These are phyloP conservation scores for Quercus robur DNA, from an alignment of 306 rosid genomes.

Conservation along the genomic window DNA sequence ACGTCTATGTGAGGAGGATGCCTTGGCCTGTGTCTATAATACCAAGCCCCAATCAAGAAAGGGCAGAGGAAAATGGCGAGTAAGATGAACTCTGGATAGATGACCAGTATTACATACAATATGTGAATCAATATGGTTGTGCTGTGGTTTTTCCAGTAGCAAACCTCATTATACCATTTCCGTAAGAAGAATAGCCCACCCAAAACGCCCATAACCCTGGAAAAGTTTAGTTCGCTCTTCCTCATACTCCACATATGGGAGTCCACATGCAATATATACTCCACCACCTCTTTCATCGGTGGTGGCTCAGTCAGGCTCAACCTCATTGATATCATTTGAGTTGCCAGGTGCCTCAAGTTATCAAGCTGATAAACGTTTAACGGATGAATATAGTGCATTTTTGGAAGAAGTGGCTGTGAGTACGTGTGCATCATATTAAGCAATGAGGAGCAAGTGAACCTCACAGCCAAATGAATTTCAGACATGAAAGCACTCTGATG, in stretches of 20 bases:
- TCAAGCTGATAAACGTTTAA: background rate
- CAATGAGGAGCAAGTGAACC: slow-evolving; percentile 12
- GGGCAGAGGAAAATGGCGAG: background rate
- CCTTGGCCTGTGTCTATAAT: background rate
- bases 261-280: slow-evolving; percentile 27
- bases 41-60: background rate
- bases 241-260: slow-evolving; percentile 32
- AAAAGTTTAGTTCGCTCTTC: slow-evolving; percentile 29
- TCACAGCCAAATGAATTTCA: slow-evolving; percentile 20
- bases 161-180: slow-evolving; percentile 9
- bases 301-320: slow-evolving; percentile 23
- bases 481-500: no score
- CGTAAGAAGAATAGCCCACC: background rate
- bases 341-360: slow-evolving; percentile 5
- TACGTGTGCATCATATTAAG: background rate
- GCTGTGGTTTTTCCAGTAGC: slow-evolving; percentile 23
- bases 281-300: slow-evolving; percentile 16
- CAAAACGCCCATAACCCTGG: slow-evolving; percentile 26
- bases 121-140: background rate
- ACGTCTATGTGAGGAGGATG: no score
- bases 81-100: slow-evolving; percentile 16
- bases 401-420: slow-evolving; percentile 4
- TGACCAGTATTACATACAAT: background rate
- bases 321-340: background rate
- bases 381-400: slow-evolving; percentile 16